Evolutionary conservation across 192 early-diverging fungal genomes (phyloP).

Genomic region (Rhizophagus prolifer): DNA sequence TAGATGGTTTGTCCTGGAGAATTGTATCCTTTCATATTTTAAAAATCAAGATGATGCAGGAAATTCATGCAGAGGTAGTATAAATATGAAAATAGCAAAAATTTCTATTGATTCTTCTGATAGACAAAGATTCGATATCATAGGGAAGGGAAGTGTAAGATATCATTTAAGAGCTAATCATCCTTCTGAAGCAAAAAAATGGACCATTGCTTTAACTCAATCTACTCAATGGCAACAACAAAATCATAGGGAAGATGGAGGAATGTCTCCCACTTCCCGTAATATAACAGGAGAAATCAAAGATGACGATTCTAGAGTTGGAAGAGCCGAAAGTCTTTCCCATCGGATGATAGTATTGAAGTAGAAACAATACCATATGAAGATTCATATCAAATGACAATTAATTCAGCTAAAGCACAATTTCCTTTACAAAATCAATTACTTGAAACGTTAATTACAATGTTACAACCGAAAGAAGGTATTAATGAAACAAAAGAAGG

Average conservation of each 20-base stretch:
- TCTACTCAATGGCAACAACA: constrained; percentile 71
- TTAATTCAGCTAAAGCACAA: constrained; percentile 58
- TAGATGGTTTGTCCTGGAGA: constrained; percentile 79
- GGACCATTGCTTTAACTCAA: constrained; percentile 77
- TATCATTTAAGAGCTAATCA: constrained; percentile 69
- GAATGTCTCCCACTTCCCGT: constrained; percentile 28
- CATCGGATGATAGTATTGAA: constrained; percentile 23
- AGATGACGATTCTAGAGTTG: constrained; percentile 14
- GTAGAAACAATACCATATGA: constrained; percentile 38
- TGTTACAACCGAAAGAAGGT: neutral
- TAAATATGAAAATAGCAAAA: constrained; percentile 70
- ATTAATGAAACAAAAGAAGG: neutral
- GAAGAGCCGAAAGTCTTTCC: neutral
- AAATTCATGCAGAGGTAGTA: constrained; percentile 75
- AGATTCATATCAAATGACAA: constrained; percentile 44
- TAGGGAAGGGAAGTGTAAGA: constrained; percentile 72
- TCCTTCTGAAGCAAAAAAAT: constrained; percentile 74
- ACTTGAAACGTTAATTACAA: constrained; percentile 47
- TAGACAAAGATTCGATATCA: constrained; percentile 73
- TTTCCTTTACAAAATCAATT: constrained; percentile 59
- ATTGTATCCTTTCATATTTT: constrained; percentile 81
- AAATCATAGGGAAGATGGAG: neutral
- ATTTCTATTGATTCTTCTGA: constrained; percentile 63
- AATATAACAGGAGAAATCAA: neutral
- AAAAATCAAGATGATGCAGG: constrained; percentile 76